Evolutionary conservation across 2,329 filamentous ascomycete species (phyloP), one percentile per base, ranked within the genome.

Genomic region (Hymenoscyphus infarciens): DNA sequence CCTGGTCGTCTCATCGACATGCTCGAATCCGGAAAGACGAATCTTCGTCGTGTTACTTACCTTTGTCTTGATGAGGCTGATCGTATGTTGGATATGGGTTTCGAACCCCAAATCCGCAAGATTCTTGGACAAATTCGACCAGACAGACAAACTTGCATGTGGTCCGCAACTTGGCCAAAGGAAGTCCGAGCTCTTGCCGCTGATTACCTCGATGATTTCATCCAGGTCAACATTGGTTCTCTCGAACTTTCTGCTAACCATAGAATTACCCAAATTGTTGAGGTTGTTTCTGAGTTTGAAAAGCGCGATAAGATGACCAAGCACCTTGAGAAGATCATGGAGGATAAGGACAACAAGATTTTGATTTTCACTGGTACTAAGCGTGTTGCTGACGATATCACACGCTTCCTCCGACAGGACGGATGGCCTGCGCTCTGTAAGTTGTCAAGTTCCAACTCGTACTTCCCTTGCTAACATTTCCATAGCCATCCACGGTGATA

Each of bases 21-120:
- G 92, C 86, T 99, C 35, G 95, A 98, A 80, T 91, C 92, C 70
- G 94, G 93, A 78, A 96, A 96, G 84, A 99, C 95, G 73, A 98
- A 99, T 81, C 87, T 99, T 67, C 94, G 94, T 70, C 92, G 95
- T 77, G 93, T 98, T 66, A 99, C 95, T 62, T 99, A 99, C 81
- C 84, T 99, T 63, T 95, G 98, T 70, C 92, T 99, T 68, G 95
- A 99, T 74, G 95, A 99, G 82, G 95, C 95, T 76, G 95, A 99
- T 81, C 94, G 95, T 75, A 99, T 99, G 95, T 84, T 99, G 77
- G 95, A 99, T 81, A 99, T 99, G 95, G 95, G 95, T 87, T 98
- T 99, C 80, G 95, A 99, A 81, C 95, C 95, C 70, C 95, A 98
- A 78, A 98, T 99, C 74, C 92, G 95, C 82, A 98, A 98, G 83